These are phyloP conservation scores for Casaregolazyma lundiana DNA, from an alignment of 1,139 yeast genomes.

Conservation along the genomic window DNA sequence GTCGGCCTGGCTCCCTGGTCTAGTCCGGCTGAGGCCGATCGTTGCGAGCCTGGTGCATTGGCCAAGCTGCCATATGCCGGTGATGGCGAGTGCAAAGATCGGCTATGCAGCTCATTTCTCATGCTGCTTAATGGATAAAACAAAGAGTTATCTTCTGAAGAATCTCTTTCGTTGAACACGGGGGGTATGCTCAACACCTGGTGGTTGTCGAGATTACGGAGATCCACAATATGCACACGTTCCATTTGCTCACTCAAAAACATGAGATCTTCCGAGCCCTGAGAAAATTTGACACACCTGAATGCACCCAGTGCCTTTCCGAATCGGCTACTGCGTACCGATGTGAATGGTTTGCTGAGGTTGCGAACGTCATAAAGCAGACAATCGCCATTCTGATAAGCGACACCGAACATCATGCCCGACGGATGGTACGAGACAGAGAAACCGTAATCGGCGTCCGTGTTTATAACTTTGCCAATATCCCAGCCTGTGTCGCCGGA, in stretches of 20 bases:
- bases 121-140: not conserved
- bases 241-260: constrained; percentile 82
- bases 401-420: constrained; percentile 68
- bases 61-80: not conserved
- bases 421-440: constrained; percentile 74
- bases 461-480: constrained; percentile 39
- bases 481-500: constrained; percentile 23
- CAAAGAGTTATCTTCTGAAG: not conserved
- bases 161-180: constrained; percentile 8
- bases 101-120: not conserved
- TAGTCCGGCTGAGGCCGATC: not conserved
- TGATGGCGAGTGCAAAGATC: not conserved
- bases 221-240: constrained; percentile 75
- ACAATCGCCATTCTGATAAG: constrained; percentile 83
- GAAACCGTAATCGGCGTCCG: constrained; percentile 74
- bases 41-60: not conserved
- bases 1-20: too few relatives aligned
- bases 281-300: constrained; percentile 63
- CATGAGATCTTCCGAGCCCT: constrained; percentile 68
- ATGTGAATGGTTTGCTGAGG: constrained; percentile 36
- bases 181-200: constrained; percentile 51
- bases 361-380: constrained; percentile 72
- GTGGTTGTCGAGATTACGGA: constrained; percentile 66
- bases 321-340: constrained; percentile 35
- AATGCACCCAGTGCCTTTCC: constrained; percentile 47